Conservation (phyloP, 306 rosid species). For the Trifolium dubium region DNA sequence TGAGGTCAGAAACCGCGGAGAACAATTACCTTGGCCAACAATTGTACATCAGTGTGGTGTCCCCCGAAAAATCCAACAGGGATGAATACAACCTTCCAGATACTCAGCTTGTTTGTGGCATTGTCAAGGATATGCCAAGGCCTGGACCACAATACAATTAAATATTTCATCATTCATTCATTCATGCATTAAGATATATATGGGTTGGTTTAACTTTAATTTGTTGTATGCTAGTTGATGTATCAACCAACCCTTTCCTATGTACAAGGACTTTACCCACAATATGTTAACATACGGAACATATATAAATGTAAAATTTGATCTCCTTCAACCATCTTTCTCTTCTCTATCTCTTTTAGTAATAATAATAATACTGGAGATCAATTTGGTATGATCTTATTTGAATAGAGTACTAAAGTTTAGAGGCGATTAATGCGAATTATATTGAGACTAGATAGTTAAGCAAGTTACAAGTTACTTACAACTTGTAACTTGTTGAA, state of each 20-base stretch:
- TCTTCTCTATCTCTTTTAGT: not conserved
- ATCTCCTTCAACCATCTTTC: constrained; percentile 9
- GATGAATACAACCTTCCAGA: constrained; percentile 73
- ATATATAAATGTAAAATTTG: not conserved
- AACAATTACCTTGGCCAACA: constrained; percentile 71
- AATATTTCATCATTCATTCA: not conserved
- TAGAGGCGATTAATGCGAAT: too few species aligned
- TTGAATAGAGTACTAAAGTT: too few species aligned
- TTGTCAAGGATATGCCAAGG: constrained; percentile 54
- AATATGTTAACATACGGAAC: not conserved
- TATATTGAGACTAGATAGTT: too few species aligned
- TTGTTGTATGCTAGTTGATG: not conserved
- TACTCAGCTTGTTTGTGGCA: constrained; percentile 54
- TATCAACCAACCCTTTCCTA: constrained; percentile 29
- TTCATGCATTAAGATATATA: not conserved
- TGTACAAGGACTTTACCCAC: not conserved
- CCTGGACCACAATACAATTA: constrained; percentile 44
- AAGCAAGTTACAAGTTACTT: too few species aligned
- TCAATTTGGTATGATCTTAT: too few species aligned
- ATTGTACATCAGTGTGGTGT: constrained; percentile 55
- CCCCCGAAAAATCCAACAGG: constrained; percentile 52
- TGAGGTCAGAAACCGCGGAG: constrained; percentile 64
- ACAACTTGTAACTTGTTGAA: too few species aligned
- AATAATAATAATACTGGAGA: too few species aligned
- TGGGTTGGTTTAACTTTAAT: not conserved